Base-by-base conservation (phyloP, 202 grass and related monocot genomes). In the Cymbopogon flexuosus region DNA sequence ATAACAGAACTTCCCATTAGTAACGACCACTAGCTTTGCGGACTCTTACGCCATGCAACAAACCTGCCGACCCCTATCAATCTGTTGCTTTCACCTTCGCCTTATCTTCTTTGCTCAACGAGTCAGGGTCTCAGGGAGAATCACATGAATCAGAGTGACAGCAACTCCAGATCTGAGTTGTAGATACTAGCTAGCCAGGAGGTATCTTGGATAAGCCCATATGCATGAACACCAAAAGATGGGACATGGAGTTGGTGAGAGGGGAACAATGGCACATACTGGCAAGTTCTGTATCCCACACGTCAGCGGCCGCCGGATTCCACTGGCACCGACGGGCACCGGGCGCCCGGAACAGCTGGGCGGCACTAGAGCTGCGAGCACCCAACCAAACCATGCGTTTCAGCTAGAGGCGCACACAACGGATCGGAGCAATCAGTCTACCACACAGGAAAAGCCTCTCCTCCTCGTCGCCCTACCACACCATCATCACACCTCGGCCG, bases 31-130 rank as follows among this genome's bases (percentile, higher is more conserved):
- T 46, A 40, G 39, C 78, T 89, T 85, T 60, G 49, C 60, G 47
- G 39, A 31, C 34, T 82, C 66, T 56, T 85, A 85, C 87, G 87
- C 78, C 73, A 89, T 82, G 60, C 83, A 85, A 70, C 78, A 81
- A 76, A 85, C 13, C 45, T 36, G 72, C 46, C 46, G 15, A 40
- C 2, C 46, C 10, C 15, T 71, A 3, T 71, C 82, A 67, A 51
- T 72, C 57, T 13, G 13, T 64, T 47, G 19, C 30, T 70, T 49
- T 69, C 67, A 10, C 36, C 67, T 57, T 42, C 11, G 36, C 19
- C 1, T 10, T 5, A 6, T 47, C 23, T 64, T 21, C 11, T 80
- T 11, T 54, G 49, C 66, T 61, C 49, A 67, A 5, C 0, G 52
- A 65, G 65, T 16, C 49, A 42, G 58, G 4, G 22, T n/a, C n/a